Percentiles rank a stretch among this genome's conserved stretches.
Conservation (phyloP, 257 asterid species). For the Mitragyna speciosa region DNA sequence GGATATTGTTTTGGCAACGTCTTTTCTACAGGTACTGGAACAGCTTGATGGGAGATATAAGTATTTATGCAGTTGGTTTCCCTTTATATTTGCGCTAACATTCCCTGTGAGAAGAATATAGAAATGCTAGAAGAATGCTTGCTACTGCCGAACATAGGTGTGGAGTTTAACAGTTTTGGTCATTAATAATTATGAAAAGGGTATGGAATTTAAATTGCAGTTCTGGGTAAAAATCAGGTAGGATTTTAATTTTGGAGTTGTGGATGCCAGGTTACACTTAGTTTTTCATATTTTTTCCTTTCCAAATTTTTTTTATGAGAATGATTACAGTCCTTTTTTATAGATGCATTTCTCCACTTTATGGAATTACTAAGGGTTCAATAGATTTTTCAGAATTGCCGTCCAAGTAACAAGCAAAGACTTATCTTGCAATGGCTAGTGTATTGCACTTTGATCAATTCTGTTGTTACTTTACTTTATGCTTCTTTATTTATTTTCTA, state of each 20-base stretch:
- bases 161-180: conserved; percentile 5
- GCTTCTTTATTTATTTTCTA: neutral
- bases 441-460: neutral
- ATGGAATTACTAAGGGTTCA: too few species aligned
- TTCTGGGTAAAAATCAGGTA: neutral
- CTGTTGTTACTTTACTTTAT: neutral
- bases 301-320: too few species aligned
- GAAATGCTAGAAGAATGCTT: conserved; percentile 1
- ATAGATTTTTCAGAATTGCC: neutral
- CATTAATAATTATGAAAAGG: neutral
- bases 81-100: neutral
- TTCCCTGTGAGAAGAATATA: neutral
- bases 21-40: conserved; percentile 76
- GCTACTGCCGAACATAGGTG: neutral
- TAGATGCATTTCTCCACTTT: too few species aligned
- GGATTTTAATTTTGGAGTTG: neutral
- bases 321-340: neutral
- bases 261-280: neutral
- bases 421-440: neutral
- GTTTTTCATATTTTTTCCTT: neutral
- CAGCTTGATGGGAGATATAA: neutral
- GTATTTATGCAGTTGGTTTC: conserved; percentile 12
- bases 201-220: neutral
- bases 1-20: conserved; percentile 83
- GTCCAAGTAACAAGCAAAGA: neutral